Conservation (phyloP, 1,284 basidiomycete genomes). For the Apiotrichum brassicae region DNA sequence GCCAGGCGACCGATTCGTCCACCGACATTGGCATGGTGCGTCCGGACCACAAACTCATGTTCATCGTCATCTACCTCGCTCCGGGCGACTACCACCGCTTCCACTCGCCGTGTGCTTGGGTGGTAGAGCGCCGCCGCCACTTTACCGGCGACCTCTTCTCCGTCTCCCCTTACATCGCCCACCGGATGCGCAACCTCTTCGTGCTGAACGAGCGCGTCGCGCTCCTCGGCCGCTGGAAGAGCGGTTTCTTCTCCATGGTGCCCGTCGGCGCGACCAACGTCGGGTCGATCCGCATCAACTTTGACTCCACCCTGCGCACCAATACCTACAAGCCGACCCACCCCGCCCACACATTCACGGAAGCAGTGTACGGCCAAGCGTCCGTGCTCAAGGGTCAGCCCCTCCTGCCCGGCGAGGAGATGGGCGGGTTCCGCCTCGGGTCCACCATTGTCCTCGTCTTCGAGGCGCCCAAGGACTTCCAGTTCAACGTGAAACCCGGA, state of each 20-base stretch:
- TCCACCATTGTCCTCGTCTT: slow-evolving; percentile 96
- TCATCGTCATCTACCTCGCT: slow-evolving; percentile 93
- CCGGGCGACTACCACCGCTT: slow-evolving; percentile 98
- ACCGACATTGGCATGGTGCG: slow-evolving; percentile 50
- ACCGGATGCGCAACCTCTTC: slow-evolving; percentile 85
- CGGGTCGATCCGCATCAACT: slow-evolving; percentile 92
- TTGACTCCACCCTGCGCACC: slow-evolving; percentile 83
- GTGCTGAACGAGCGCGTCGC: slow-evolving; percentile 97
- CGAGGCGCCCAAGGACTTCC: slow-evolving; percentile 81
- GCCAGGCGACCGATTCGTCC: slow-evolving; percentile 48
- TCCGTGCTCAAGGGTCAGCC: slow-evolving; percentile 86
- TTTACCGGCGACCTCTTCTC: slow-evolving; percentile 96
- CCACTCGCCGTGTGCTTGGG: slow-evolving; percentile 93
- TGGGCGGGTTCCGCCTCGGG: slow-evolving; percentile 94
- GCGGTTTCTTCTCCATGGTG: slow-evolving; percentile 96
- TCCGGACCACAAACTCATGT: slow-evolving; percentile 73
- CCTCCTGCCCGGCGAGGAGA: slow-evolving; percentile 78
- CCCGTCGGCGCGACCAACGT: slow-evolving; percentile 98
- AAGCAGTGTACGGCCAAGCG: slow-evolving; percentile 81
- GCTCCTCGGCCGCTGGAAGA: slow-evolving; percentile 86
- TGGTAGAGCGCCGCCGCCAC: slow-evolving; percentile 90
- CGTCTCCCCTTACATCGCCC: slow-evolving; percentile 93
- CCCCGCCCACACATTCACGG: slow-evolving; percentile 81
- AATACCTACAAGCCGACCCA: slow-evolving; percentile 65
- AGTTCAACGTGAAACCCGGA: slow-evolving; percentile 72